Evolutionary conservation across 2,329 filamentous ascomycete genomes (phyloP), one percentile per base, ranked within the genome.

Genomic region (Talaromyces sp.): DNA sequence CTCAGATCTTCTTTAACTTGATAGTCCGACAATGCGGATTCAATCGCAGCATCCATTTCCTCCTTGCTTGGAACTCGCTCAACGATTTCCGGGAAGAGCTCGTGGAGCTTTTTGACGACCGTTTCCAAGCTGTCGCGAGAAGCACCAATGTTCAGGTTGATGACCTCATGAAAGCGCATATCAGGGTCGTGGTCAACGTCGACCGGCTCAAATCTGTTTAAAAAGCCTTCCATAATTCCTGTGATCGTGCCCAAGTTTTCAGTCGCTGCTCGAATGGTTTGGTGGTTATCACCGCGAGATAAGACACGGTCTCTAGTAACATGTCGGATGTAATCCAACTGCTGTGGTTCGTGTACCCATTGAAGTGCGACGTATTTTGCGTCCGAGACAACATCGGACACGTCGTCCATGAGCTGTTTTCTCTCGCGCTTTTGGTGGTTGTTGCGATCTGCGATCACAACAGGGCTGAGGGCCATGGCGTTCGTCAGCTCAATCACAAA

Each of bases 151-250:
- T 98, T 88, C 0, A 99, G 84, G 66, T 96, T 84, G 69, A 99
- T 96, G 50, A 96, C 81, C 3, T 86, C 78, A 69, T 97, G 91
- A 68, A 99, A 99, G 7, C 83, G 82, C 64, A 87, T 81, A 70
- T 99, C 95, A 0, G 95, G 93, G n/a, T 78, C 74, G 8, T 77
- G 77, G 19, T 86, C 82, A 0, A 82, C 78, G 65, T 93, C 84
- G 61, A 92, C 82, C 21, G 88, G 84, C 77, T 99, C 89, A 71
- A 96, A 98, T 38, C 95, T 86, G 13, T 84, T 75, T 65, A 99
- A 82, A 76, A 99, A 99, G 3, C 91, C 91, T 67, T 97, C 90
- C 95, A 99, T 98, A 67, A 99, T 96, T 5, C 86, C 85, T 53
- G 95, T 81, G 59, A 95, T 90, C 73, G 96, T 93, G 19, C 82